Conservation (phyloP, 495 filamentous ascomycete genomes). For the Ascobolus immersus region DNA sequence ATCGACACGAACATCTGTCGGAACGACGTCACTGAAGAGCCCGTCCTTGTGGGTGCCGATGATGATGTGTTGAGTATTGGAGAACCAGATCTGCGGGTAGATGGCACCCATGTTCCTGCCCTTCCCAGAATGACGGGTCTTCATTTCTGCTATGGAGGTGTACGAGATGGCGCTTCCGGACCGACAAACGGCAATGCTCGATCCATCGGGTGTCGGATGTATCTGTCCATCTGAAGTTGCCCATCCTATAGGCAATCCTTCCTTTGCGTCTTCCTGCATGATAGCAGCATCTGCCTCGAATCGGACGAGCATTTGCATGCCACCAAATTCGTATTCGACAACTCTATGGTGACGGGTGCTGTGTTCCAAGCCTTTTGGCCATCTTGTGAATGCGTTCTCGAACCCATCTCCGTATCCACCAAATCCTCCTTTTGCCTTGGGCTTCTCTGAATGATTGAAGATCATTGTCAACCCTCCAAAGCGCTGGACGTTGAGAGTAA, state of each 20-base stretch:
- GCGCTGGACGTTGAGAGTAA: too few relatives aligned
- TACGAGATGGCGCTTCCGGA: too few relatives aligned
- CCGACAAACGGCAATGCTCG: too few relatives aligned
- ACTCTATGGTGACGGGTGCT: constrained; percentile 27
- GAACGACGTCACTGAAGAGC: constrained; percentile 17
- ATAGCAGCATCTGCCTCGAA: constrained; percentile 25
- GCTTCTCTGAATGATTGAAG: too few relatives aligned
- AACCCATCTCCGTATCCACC: constrained; percentile 24
- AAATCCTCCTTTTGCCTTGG: too few relatives aligned
- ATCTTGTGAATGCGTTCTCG: constrained; percentile 24
- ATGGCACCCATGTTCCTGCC: constrained; percentile 19
- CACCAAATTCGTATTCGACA: constrained; percentile 22
- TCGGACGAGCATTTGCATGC: constrained; percentile 22
- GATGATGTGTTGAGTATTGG: constrained; percentile 25
- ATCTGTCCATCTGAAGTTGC: too few relatives aligned
- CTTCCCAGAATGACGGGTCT: constrained; percentile 21
- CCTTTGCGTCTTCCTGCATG: too few relatives aligned
- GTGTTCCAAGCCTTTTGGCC: constrained; percentile 10
- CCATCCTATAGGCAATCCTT: too few relatives aligned
- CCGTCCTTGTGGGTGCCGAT: constrained; percentile 24
- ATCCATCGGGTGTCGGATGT: too few relatives aligned
- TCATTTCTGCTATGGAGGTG: constrained; percentile 24
- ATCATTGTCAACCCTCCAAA: too few relatives aligned
- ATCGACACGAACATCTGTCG: too few relatives aligned
- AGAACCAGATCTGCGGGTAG: constrained; percentile 25